These are phyloP conservation scores for Dactylonectria estremocensis DNA, from an alignment of 2,329 filamentous ascomycete genomes.

Conservation along the genomic window DNA sequence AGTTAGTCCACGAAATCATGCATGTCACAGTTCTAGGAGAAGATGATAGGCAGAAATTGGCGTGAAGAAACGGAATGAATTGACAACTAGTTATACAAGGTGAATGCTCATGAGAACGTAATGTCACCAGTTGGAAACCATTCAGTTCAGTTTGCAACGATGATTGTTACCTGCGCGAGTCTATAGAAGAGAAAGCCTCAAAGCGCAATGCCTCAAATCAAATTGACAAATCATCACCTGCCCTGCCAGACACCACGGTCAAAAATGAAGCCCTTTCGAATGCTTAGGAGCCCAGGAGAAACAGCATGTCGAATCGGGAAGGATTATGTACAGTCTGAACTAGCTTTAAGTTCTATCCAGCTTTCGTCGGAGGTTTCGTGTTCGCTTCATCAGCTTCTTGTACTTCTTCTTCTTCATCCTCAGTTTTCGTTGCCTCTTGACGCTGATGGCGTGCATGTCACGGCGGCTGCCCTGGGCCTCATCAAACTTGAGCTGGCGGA, in stretches of 20 bases:
- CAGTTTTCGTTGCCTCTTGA: slow-evolving; percentile 91
- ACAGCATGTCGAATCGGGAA: slow-evolving; percentile 37
- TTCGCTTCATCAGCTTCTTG: slow-evolving; percentile 98
- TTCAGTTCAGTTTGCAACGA: slow-evolving; percentile 46
- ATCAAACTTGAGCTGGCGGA: slow-evolving; percentile 74
- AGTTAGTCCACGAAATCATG: not conserved
- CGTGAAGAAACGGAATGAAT: slow-evolving; percentile 35
- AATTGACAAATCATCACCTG: slow-evolving; percentile 47
- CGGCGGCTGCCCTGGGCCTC: slow-evolving; percentile 65
- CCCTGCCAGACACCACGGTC: slow-evolving; percentile 52
- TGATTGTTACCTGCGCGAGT: slow-evolving; percentile 54
- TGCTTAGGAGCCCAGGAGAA: slow-evolving; percentile 42
- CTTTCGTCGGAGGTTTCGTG: slow-evolving; percentile 89
- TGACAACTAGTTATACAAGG: slow-evolving; percentile 48
- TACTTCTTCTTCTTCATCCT: slow-evolving; percentile 99
- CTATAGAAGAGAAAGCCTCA: slow-evolving; percentile 51
- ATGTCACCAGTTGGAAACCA: slow-evolving; percentile 37
- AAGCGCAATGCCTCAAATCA: slow-evolving; percentile 49
- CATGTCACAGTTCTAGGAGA: not conserved
- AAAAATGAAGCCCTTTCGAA: slow-evolving; percentile 44
- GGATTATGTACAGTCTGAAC: slow-evolving; percentile 47
- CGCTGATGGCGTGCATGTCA: slow-evolving; percentile 87
- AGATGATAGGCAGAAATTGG: not conserved
- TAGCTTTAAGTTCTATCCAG: slow-evolving; percentile 73
- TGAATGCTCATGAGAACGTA: slow-evolving; percentile 32